A percentile compares a stretch with the other conserved stretches of the same genome.
Conservation (phyloP, 768 basidiomycete genomes). For the Lyophyllum decastes region DNA sequence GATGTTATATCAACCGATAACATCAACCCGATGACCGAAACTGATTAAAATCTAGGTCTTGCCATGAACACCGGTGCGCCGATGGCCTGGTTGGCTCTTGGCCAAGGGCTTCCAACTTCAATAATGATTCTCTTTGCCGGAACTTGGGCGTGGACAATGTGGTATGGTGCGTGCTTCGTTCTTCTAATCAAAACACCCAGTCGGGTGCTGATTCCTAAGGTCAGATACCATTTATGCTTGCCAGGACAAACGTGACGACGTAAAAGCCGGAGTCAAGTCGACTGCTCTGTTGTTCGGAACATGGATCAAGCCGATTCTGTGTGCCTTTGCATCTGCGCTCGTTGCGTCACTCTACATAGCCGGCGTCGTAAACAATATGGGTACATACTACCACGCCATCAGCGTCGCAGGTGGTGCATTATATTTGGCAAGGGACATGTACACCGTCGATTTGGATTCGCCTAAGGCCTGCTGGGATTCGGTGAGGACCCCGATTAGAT, state of each 20-base stretch:
- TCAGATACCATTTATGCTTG: constrained; percentile 63
- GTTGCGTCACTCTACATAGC: constrained; percentile 14
- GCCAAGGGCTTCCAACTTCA: constrained; percentile 13
- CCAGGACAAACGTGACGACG: constrained; percentile 59
- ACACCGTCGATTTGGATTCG: constrained; percentile 13
- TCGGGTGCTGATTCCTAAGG: background rate
- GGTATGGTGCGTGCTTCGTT: constrained; percentile 15
- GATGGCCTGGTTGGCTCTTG: constrained; percentile 30
- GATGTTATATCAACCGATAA: background rate
- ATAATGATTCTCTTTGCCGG: constrained; percentile 16
- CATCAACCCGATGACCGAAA: background rate
- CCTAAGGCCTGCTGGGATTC: constrained; percentile 19
- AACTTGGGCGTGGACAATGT: constrained; percentile 23
- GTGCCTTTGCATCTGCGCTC: constrained; percentile 7
- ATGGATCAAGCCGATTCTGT: constrained; percentile 16
- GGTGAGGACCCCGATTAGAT: background rate
- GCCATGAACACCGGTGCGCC: constrained; percentile 34
- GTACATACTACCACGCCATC: constrained; percentile 10
- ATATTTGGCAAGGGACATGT: constrained; percentile 11
- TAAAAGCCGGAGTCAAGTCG: constrained; percentile 25
- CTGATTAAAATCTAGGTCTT: constrained; percentile 16
- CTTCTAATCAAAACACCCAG: background rate
- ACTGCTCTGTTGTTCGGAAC: constrained; percentile 16
- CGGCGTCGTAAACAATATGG: constrained; percentile 16
- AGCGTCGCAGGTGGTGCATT: constrained; percentile 14